Evolutionary conservation across 495 filamentous ascomycete species (phyloP).

Genomic region (Hypoxylon lienhwacheense): DNA sequence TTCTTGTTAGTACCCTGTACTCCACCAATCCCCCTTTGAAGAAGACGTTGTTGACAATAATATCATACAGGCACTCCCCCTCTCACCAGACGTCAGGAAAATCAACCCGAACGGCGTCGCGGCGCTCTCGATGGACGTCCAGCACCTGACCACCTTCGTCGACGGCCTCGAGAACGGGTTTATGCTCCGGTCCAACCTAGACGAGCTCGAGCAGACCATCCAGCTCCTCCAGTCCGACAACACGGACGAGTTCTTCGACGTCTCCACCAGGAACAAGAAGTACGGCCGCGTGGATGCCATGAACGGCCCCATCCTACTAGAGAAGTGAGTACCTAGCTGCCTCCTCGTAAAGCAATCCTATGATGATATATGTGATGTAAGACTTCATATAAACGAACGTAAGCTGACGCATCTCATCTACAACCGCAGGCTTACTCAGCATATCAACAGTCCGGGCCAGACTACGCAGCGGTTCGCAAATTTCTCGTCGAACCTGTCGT

Average conservation of each 20-base stretch:
- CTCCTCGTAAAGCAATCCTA: not conserved
- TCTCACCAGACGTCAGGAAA: conserved; percentile 73
- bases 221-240: conserved; percentile 82
- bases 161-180: conserved; percentile 73
- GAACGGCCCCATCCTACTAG: conserved; percentile 80
- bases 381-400: no score
- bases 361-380: no score
- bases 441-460: conserved; percentile 60
- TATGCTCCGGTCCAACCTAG: conserved; percentile 80
- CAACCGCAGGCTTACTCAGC: conserved; percentile 60
- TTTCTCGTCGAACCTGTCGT: conserved; percentile 66
- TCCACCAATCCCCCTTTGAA: not conserved
- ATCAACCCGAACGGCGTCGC: conserved; percentile 87
- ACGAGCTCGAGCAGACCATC: conserved; percentile 90
- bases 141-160: conserved; percentile 82
- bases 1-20: conserved; percentile 61
- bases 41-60: conserved; percentile 2
- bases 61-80: conserved; percentile 65
- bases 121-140: conserved; percentile 78
- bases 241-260: conserved; percentile 92
- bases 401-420: conserved; percentile 42
- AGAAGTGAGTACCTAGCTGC: conserved; percentile 65
- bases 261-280: conserved; percentile 81
- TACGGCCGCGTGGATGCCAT: conserved; percentile 89
- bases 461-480: conserved; percentile 64